phyloP scores from a whole-genome alignment of 352 stramenopile genomes.

The Pythium volutum region DNA sequence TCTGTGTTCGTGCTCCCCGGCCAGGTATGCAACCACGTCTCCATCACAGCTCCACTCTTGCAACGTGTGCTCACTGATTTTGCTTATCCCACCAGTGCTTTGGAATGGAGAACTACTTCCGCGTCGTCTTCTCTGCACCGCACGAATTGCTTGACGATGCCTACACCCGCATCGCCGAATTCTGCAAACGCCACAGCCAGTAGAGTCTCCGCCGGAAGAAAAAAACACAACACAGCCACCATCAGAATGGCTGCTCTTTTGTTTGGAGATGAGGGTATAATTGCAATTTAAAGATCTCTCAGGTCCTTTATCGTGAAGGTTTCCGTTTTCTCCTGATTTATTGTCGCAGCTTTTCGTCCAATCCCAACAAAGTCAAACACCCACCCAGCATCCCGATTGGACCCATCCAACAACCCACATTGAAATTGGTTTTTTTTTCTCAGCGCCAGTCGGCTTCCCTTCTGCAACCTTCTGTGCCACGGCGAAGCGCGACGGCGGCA shows the following conservation, averaged over 20 bases:
- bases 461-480: background rate
- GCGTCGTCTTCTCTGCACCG: conserved; percentile 68
- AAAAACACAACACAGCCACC: background rate
- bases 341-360: conserved; percentile 15
- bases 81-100: conserved; percentile 37
- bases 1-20: conserved; percentile 95
- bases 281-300: conserved; percentile 4
- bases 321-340: conserved; percentile 19
- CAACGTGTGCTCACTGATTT: background rate
- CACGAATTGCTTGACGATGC: conserved; percentile 62
- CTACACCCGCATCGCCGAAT: conserved; percentile 54
- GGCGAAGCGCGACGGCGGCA: too few species aligned
- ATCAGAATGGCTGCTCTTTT: conserved; percentile 3
- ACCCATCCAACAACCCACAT: conserved; percentile 5
- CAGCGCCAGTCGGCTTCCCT: background rate
- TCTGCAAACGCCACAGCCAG: conserved; percentile 51
- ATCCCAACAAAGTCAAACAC: conserved; percentile 10
- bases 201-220: conserved; percentile 3
- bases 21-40: conserved; percentile 28
- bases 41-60: background rate
- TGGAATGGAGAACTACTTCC: conserved; percentile 69
- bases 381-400: conserved; percentile 8
- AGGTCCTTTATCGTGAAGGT: background rate
- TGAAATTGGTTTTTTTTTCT: conserved; percentile 6
- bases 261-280: background rate